phyloP scores from a whole-genome alignment of 1,139 yeast species.

The Arxiozyma slooffiae region DNA sequence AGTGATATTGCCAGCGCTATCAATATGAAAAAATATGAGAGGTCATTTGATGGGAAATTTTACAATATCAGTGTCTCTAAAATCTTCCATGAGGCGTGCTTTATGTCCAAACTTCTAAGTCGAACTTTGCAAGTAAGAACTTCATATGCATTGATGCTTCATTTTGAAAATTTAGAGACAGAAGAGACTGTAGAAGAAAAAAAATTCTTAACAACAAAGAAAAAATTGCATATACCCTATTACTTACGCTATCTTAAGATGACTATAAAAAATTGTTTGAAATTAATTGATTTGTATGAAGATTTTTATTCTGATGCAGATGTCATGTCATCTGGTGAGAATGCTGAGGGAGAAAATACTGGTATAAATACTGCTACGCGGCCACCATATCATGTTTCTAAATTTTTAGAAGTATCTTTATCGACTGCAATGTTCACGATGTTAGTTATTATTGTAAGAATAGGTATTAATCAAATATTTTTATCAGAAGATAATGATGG shows the following conservation, averaged over 20 bases:
- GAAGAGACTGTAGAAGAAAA: neutral
- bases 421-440: slow-evolving; percentile 19
- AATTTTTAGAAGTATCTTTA: slow-evolving; percentile 20
- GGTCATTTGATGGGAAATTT: slow-evolving; percentile 2
- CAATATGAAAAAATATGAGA: neutral
- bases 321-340: neutral
- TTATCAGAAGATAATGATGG: neutral
- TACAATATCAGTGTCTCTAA: slow-evolving; percentile 9
- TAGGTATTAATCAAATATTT: slow-evolving; percentile 11
- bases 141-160: slow-evolving; percentile 21
- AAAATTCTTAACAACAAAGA: neutral
- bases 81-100: slow-evolving; percentile 13
- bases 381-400: slow-evolving; percentile 17
- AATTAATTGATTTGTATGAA: slow-evolving; percentile 14
- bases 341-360: slow-evolving; percentile 9
- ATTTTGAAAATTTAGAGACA: slow-evolving; percentile 20
- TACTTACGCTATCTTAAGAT: slow-evolving; percentile 19
- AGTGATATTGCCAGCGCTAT: slow-evolving; percentile 6
- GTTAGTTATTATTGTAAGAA: slow-evolving; percentile 18
- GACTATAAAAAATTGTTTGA: slow-evolving; percentile 14
- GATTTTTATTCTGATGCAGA: slow-evolving; percentile 12
- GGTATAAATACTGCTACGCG: slow-evolving; percentile 11
- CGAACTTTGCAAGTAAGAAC: slow-evolving; percentile 20
- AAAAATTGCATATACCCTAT: slow-evolving; percentile 10
- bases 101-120: slow-evolving; percentile 20